Base-by-base conservation (phyloP, 441 rosid genomes). In the Gossypium trilobum region DNA sequence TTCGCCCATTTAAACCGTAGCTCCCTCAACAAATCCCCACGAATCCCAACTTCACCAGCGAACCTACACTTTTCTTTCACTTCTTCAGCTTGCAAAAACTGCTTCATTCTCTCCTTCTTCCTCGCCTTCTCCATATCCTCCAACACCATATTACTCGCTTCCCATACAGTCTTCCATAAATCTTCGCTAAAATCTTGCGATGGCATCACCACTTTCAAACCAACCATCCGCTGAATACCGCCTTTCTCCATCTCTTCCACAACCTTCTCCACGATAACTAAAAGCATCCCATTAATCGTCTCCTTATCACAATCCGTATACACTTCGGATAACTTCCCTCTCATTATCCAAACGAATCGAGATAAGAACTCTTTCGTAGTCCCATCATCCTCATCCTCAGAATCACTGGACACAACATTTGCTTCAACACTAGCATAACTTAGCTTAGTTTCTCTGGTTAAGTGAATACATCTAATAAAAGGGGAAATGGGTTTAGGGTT, bases 1-100 rank as follows among this genome's bases (percentile, higher is more conserved):
- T 82, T 73, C 0, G 97, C 96, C 95, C 97, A 92, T 80, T 92
- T 89, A 72, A 89, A 90, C 75, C 95, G 87, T 31, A 94, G 84
- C 78, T 94, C 97, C 77, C 97, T 89, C 80, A 89, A 82, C 85
- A 94, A 55, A 70, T 90, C 93, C 57, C 97, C 99, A 20, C 91
- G 85, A 71, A 92, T 87, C 50, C 97, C 99, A 52, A 88, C 78
- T 63, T 92, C 99, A 13, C 91, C 91, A n/a, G 97, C 95, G 80
- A 94, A 92, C 74, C 94, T 84, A 73, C 88, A 84, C 94, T 89
- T 88, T 77, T 90, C 91, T 82, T 88, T 83, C 29, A 94, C 97
- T 73, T 89, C 89, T 4, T 87, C 90, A 50, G 76, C 78, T 57
- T 89, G 97, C 82, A 89, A 76, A 73, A 86, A 91, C 57, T 70